phyloP scores from a whole-genome alignment of 768 basidiomycete species.

The Russula vinacea region DNA sequence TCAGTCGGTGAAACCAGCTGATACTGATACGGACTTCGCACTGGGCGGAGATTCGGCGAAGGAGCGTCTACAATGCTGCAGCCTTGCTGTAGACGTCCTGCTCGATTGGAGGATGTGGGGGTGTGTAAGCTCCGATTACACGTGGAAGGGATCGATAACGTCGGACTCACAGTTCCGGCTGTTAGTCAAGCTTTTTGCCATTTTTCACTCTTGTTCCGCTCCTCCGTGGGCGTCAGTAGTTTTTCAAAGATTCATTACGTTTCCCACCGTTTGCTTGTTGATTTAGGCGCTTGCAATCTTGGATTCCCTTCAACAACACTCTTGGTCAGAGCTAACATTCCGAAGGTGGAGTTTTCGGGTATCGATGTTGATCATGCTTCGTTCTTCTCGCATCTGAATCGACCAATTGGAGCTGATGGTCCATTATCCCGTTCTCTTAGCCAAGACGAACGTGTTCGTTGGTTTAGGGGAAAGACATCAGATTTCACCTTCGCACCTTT shows the following conservation, averaged over 20 bases:
- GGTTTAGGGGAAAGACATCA: conserved; percentile 48
- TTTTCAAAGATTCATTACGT: conserved; percentile 6
- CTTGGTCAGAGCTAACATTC: conserved; percentile 13
- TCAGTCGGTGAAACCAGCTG: conserved; percentile 23
- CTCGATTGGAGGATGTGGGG: not conserved
- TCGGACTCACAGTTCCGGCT: not conserved
- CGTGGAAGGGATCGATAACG: conserved; percentile 12
- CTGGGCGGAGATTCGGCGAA: conserved; percentile 21
- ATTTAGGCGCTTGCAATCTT: conserved; percentile 6
- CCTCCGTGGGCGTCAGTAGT: conserved; percentile 1
- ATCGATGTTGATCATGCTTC: conserved; percentile 16
- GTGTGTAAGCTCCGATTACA: conserved; percentile 10
- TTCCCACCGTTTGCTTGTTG: not conserved
- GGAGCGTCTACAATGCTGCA: conserved; percentile 4
- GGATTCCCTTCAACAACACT: not conserved
- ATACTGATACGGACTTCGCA: not conserved
- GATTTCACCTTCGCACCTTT: conserved; percentile 58
- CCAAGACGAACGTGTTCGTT: conserved; percentile 36
- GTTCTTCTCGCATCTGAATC: conserved; percentile 17
- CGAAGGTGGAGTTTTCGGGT: conserved; percentile 1
- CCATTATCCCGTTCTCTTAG: conserved; percentile 57
- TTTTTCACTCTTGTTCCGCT: conserved; percentile 5
- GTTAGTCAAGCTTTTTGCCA: conserved; percentile 18
- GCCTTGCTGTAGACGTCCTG: not conserved
- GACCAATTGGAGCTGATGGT: conserved; percentile 43